Evolutionary conservation across 495 filamentous ascomycete genomes (phyloP).

Genomic region (Trichoderma orchidacearum): DNA sequence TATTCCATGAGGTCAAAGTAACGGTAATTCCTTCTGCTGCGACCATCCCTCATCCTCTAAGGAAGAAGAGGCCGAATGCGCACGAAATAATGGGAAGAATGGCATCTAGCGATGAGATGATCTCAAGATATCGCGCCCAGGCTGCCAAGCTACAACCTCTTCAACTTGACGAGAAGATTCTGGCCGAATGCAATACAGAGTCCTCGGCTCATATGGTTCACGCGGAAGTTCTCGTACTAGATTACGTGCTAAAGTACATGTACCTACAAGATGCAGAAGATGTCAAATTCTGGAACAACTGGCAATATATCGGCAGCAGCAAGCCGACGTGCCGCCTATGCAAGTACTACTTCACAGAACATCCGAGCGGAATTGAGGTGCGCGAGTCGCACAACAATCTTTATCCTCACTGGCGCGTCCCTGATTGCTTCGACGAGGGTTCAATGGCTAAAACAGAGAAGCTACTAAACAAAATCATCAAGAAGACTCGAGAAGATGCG

Average conservation of each 20-base stretch:
- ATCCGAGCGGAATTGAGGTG: constrained; percentile 9
- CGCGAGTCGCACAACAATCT: constrained; percentile 18
- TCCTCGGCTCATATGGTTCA: not conserved
- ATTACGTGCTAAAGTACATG: not conserved
- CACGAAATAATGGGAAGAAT: not conserved
- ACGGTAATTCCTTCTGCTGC: not conserved
- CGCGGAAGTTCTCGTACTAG: not conserved
- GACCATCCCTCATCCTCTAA: not conserved
- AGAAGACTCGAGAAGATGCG: not conserved
- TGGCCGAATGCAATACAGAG: not conserved
- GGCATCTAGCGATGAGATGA: not conserved
- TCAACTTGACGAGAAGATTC: not conserved
- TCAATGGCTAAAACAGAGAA: not conserved
- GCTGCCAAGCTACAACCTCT: not conserved
- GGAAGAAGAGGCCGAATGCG: not conserved
- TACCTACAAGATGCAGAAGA: not conserved
- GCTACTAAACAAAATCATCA: not conserved
- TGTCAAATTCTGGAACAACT: constrained; percentile 14
- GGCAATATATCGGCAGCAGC: constrained; percentile 21
- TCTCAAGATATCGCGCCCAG: not conserved
- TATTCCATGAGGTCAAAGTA: not conserved
- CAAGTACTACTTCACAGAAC: constrained; percentile 14
- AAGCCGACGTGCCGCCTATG: constrained; percentile 28
- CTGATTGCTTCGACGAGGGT: constrained; percentile 4
- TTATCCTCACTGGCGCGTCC: constrained; percentile 21